Base-by-base conservation (phyloP, 2,329 filamentous ascomycete genomes). In the Fusarium sp. region DNA sequence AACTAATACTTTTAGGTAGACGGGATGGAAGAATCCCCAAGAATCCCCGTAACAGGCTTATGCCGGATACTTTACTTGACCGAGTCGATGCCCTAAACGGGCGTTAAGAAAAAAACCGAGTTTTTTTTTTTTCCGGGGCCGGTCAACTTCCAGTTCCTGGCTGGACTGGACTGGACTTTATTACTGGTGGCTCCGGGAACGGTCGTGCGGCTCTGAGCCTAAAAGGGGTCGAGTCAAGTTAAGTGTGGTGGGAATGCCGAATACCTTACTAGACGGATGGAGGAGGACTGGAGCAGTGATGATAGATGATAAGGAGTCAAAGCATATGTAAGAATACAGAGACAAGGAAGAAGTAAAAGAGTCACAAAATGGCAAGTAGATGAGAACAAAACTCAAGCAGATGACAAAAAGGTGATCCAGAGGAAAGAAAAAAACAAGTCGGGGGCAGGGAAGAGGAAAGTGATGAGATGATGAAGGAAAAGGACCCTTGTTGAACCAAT, bases 21-120 rank as follows among this genome's bases (percentile, higher is more conserved):
- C 44, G 47, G 57, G 44, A 75, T 72, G 72, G 61, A 67, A 74
- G 75, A 77, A 77, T 70, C 72, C 70, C 70, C 66, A 69, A 68
- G 74, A 79, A 75, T 82, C 81, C 71, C 81, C 81, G 81, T 81
- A 80, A 82, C 78, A 82, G 82, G 81, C 78, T 80, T 83, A 83
- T 82, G 79, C 80, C 78, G 81, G 80, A 80, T 82, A 82, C 71
- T 69, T 72, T 77, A 81, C 69, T 53, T 79, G 72, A 74, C 76
- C 72, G 73, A 78, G 68, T 78, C 69, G 75, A 66, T 78, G 77
- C 76, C 77, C 77, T 80, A 81, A 79, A 79, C 78, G 80, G 79
- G 79, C 75, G 76, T 79, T 75, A 73, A 77, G 75, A 72, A 50
- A 75, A 79, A 71, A 74, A 65, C 68, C 68, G 70, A 70, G 44